These are phyloP conservation scores for Lactifluus piperatus DNA, from an alignment of 768 basidiomycete species.

Conservation along the genomic window DNA sequence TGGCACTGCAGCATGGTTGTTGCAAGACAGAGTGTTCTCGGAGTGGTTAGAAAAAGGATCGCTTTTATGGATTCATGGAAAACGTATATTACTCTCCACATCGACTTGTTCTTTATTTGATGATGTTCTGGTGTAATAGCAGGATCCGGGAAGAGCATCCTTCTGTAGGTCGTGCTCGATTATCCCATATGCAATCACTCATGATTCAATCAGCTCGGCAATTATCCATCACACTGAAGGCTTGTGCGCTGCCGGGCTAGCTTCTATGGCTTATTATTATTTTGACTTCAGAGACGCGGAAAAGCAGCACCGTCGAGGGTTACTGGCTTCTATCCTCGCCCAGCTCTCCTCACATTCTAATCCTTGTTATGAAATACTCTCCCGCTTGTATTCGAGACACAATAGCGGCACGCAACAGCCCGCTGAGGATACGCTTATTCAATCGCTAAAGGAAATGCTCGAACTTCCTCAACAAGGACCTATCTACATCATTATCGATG, in stretches of 20 bases:
- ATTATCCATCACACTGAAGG: not conserved
- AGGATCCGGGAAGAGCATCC: not conserved
- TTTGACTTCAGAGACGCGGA: not conserved
- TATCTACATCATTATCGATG: not conserved
- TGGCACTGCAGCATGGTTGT: too few relatives aligned
- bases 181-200: accelerated
- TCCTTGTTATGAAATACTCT: not conserved
- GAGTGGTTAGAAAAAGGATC: too few relatives aligned
- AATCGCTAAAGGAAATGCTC: not conserved
- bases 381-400: not conserved
- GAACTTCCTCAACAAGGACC: not conserved
- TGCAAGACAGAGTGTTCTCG: too few relatives aligned
- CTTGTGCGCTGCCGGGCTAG: not conserved
- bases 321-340: not conserved
- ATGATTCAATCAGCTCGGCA: not conserved
- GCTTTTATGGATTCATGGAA: too few relatives aligned
- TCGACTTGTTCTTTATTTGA: too few relatives aligned
- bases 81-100: too few relatives aligned
- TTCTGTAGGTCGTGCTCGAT: not conserved
- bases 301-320: not conserved
- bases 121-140: not conserved
- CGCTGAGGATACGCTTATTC: not conserved
- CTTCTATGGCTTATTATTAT: not conserved
- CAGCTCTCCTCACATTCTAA: constrained; percentile 1
- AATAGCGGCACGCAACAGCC: not conserved